Base-by-base conservation (phyloP, 306 rosid species). In the Cercis canadensis region DNA sequence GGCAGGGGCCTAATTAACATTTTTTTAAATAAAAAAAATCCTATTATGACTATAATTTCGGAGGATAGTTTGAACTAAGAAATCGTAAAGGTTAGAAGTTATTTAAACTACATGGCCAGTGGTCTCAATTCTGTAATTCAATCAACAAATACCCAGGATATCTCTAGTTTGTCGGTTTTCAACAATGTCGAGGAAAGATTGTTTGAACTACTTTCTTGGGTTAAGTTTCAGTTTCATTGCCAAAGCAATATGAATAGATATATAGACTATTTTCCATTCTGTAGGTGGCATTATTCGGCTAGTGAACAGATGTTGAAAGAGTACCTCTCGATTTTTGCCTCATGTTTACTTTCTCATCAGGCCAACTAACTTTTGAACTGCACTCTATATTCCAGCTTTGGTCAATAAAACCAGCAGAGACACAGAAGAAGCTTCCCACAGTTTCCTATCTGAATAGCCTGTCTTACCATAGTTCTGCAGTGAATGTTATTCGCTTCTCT, bases 401-500 rank as follows among this genome's bases (percentile, higher is more conserved):
- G 98, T 70, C 81, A 5, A 57, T 94, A 54, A 81, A 74, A 64
- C 47, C 88, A 7, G 73, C 85, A 1, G 95, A 81, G 18, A 5
- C 79, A 17, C 80, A 59, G 81, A 87, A 89, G 76, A 90, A 94
- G 64, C 69, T 79, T 24, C 96, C 99, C 4, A 21, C 45, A 39
- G 92, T 87, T 73, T 49, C 92, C 29, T 94, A 90, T 83, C 80
- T 87, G 43, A 86, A 47, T 62, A 86, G 89, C 51, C 89, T 94
- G 52, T 68, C 95, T 40, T 84, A 90, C 57, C 97, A 94, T 51
- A 74, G 85, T 70, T 78, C 99, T 7, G 95, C 99, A 4, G 92
- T 94, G 0, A 94, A 94, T 78, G 86, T 80, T 34, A 78, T 94
- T 67, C 96, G 97, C 5, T 94, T 94, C 83, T 83, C 95, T 37